Base-by-base conservation (phyloP, 2,329 filamentous ascomycete species). In the Dendryphion nanum region DNA sequence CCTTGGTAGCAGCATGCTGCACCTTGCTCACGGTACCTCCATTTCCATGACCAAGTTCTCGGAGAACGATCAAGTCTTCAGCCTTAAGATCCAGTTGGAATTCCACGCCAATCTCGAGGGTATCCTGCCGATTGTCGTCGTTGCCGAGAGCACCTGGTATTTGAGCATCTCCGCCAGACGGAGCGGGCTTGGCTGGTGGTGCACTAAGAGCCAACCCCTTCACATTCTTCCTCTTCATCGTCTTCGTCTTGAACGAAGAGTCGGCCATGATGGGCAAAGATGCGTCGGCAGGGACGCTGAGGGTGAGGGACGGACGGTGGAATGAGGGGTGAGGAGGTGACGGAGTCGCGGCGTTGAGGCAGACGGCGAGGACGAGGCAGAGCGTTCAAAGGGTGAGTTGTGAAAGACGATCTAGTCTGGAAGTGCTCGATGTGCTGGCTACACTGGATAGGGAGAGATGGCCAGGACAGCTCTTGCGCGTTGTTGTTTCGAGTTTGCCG, bases 1-100 rank as follows among this genome's bases (percentile, higher is more conserved):
- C 94, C 63, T 94, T 94, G 23, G 90, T 96, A 23, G 88, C 89
- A 46, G 89, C 81, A 73, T 98, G 91, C 73, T 85, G 86, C 60
- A 98, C 93, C 70, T 98, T 98, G 75, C 90, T 97, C 58, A 98
- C 93, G 15, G 93, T 97, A 41, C 93, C 93, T 59, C 93, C 93
- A 73, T 98, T 98, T 45, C 93, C 93, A 35, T 89, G 88, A 33
- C 93, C 93, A 21, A 98, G 77, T 68, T 98, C 93, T 72, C 95
- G 95, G 54, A 98, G 72, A 23, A 95, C 84, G 53, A 96, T 84
- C 35, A 98, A 71, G 66, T 98, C 93, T 58, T 97, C 91, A 38
- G 88, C 90, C 56, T 86, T 82, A 56, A 97, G 74, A 63, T 98
- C 89, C 33, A 97, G 74, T 63, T 91, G 90, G 75, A 97, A 97